Conservation (phyloP, 495 filamentous ascomycete species). For the Corynascus novoguineensis region DNA sequence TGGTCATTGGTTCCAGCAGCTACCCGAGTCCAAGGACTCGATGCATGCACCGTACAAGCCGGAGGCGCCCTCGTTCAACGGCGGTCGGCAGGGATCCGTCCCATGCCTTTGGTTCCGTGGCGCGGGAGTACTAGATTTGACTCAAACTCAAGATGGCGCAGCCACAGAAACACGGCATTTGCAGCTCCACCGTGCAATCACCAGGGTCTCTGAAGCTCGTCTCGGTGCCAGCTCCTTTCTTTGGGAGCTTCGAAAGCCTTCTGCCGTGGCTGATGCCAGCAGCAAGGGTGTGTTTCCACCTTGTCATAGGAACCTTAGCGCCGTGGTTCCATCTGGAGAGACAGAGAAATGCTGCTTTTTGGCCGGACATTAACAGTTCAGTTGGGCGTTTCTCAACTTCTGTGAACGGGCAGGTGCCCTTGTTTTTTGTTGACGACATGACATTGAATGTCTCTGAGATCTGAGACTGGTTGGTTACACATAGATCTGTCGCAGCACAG, state of each 20-base stretch:
- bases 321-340: no score
- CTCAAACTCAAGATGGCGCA: constrained; percentile 31
- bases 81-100: constrained; percentile 7
- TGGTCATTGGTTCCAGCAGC: constrained; percentile 20
- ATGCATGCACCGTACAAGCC: constrained; percentile 5
- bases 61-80: constrained; percentile 2
- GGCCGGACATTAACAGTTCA: no score
- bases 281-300: background rate
- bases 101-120: constrained; percentile 25
- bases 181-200: constrained; percentile 17
- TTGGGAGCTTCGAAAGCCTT: background rate
- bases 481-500: constrained; percentile 2
- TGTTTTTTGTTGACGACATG: background rate
- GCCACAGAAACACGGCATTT: constrained; percentile 24
- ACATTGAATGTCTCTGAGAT: background rate
- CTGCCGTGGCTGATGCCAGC: background rate
- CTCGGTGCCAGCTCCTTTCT: constrained; percentile 1
- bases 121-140: constrained; percentile 33
- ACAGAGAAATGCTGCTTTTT: no score
- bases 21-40: constrained; percentile 9
- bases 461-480: constrained; percentile 11
- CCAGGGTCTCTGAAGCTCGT: constrained; percentile 26
- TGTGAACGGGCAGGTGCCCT: background rate
- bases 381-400: background rate
- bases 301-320: background rate